Conservation (phyloP, 208 protist species). For the Leishmania amazonensis region DNA sequence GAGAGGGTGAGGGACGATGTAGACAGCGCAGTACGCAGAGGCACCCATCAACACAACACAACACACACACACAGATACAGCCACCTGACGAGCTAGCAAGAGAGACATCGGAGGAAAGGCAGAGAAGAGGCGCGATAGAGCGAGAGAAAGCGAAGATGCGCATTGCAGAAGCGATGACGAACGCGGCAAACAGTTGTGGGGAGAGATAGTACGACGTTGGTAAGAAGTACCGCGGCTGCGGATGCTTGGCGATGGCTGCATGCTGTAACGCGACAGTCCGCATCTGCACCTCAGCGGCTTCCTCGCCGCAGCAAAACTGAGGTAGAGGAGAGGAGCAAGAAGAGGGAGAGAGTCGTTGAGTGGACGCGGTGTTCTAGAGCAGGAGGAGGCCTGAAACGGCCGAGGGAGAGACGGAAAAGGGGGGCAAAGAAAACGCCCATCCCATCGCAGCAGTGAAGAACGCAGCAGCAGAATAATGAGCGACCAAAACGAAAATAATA, state of each 20-base stretch:
- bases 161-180: background rate
- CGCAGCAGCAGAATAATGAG: background rate
- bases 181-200: background rate
- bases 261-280: background rate
- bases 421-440: background rate
- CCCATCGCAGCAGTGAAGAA: background rate
- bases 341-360: background rate
- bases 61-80: background rate
- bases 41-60: background rate
- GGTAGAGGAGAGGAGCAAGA: background rate
- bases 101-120: background rate
- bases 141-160: constrained; percentile 8
- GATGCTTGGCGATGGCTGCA: background rate
- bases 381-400: background rate
- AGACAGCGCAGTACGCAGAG: background rate
- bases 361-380: background rate
- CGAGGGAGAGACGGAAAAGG: background rate
- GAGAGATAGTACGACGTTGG: background rate
- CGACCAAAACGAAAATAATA: background rate
- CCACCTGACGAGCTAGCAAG: background rate
- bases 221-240: background rate
- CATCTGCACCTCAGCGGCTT: background rate
- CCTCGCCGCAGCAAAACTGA: background rate
- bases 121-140: background rate
- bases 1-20: background rate